These are phyloP conservation scores for Sclerotinia borealis DNA, from an alignment of 2,329 filamentous ascomycete species.

Conservation along the genomic window DNA sequence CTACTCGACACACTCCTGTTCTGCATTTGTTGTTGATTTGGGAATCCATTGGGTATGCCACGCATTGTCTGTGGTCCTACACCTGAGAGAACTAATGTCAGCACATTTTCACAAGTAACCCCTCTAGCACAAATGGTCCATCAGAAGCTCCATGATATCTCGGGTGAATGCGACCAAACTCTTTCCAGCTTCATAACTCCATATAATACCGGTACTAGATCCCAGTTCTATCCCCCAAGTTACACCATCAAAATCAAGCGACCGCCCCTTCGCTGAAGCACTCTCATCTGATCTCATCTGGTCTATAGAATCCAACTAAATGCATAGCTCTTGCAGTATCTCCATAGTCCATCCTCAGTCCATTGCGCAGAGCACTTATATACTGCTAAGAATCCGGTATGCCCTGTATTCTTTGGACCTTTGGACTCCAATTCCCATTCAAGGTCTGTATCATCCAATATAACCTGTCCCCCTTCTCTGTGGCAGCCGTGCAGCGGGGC, in stretches of 20 bases:
- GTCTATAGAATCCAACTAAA: not conserved
- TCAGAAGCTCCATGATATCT: not conserved
- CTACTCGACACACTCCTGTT: constrained; percentile 51
- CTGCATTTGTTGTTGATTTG: constrained; percentile 52
- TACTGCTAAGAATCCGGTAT: not conserved
- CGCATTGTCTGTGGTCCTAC: constrained; percentile 57
- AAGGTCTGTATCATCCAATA: not conserved
- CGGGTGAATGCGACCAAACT: not conserved
- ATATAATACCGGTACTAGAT: not conserved
- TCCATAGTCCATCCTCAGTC: not conserved
- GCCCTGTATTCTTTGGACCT: not conserved
- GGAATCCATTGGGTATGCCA: constrained; percentile 55
- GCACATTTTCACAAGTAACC: constrained; percentile 6
- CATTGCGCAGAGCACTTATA: too few species aligned
- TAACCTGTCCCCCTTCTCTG: constrained; percentile 9
- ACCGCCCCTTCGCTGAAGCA: not conserved
- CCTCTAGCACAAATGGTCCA: not conserved
- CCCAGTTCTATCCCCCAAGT: not conserved
- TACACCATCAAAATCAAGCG: not conserved
- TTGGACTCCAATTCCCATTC: not conserved
- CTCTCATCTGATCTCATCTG: not conserved
- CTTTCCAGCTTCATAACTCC: not conserved
- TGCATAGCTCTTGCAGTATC: not conserved
- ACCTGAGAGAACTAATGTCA: constrained; percentile 24
- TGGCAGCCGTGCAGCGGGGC: constrained; percentile 24